These are phyloP conservation scores for Alternaria sp. DNA, from an alignment of 2,329 filamentous ascomycete genomes.

Conservation along the genomic window DNA sequence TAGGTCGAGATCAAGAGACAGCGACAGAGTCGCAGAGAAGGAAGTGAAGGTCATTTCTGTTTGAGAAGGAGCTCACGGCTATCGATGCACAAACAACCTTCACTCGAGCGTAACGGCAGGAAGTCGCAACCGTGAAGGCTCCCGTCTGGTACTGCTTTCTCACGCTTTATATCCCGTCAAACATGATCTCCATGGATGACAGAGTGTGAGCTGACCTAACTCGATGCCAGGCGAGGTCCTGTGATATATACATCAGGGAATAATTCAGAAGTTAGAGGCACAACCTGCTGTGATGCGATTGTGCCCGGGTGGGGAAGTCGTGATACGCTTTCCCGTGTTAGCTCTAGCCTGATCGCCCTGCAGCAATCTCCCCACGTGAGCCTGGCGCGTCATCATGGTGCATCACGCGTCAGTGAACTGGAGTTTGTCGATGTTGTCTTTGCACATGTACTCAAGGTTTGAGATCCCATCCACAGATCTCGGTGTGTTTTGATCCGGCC, in stretches of 20 bases:
- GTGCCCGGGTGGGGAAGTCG: neutral
- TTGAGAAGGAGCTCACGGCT: neutral
- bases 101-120: neutral
- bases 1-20: neutral
- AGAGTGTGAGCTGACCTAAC: neutral
- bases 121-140: neutral
- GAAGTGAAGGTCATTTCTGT: neutral
- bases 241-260: neutral
- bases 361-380: slow-evolving; percentile 5
- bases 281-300: neutral
- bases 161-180: neutral
- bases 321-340: slow-evolving; percentile 1
- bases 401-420: slow-evolving; percentile 12
- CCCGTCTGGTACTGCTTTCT: neutral
- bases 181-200: neutral
- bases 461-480: neutral
- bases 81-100: neutral
- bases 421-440: neutral
- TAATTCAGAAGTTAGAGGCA: neutral
- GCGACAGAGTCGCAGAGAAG: neutral
- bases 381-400: slow-evolving; percentile 18
- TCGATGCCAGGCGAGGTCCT: neutral
- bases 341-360: slow-evolving; percentile 10
- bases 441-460: neutral
- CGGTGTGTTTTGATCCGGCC: neutral